Base-by-base conservation (phyloP, 768 basidiomycete genomes). In the Amanita exitialis region DNA sequence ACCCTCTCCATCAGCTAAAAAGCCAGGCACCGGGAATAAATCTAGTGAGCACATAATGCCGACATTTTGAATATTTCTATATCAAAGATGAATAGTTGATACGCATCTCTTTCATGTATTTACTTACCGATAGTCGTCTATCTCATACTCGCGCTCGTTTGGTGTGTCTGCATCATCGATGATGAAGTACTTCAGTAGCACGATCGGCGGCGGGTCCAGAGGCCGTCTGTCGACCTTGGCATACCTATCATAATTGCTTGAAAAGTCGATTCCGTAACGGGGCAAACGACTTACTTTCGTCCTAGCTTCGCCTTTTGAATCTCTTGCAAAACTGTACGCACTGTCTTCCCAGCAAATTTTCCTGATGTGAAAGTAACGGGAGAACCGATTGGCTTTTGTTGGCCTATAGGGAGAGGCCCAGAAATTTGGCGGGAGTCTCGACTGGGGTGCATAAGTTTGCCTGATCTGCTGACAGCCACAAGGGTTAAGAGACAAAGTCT, bases 21-120 rank as follows among this genome's bases (percentile, higher is more conserved):
- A 56, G 28, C 70, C 70, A n/a, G 77, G 73, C 4, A 82, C 75
- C 3, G 79, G 77, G 55, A 82, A 87, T 32, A 87, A 69, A 63
- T 86, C 85, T 52, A 80, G 78, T n/a, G 76, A 78, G 63, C 86
- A 88, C 20, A 88, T 67, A 10, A 85, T 69, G 1, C 85, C 86
- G 15, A 78, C 65, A 18, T 73, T 74, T 32, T 74, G 66, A 38
- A 82, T 62, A 39, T 77, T 72, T 49, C 81, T 83, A 59, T 8
- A 15, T 21, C 47, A 37, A 35, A 23, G 2, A 44, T 35, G 8
- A 44, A 21, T 20, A 6, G 21, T 13, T 7, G 21, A 27, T 21
- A 30, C 12, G n/a, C 15, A 23, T 44, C 27, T 42, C 13, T 30
- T 32, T 8, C 8, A 30, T 7, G 25, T 18, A 27, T 25, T 10